phyloP scores from a whole-genome alignment of 2,329 filamentous ascomycete genomes.

The Escovopsis sp. region DNA sequence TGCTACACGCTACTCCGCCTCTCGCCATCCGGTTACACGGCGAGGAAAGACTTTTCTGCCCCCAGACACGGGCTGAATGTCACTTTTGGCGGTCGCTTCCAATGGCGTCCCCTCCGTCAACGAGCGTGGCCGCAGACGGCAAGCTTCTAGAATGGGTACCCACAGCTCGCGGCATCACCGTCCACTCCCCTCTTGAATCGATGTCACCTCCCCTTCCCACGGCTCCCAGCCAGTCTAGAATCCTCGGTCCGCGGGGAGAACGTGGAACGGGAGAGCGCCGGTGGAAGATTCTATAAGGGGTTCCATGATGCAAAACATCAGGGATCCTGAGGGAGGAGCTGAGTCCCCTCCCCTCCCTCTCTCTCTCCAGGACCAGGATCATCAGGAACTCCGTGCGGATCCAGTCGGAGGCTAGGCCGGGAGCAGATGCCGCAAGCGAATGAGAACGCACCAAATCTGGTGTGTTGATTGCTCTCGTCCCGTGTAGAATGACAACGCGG shows the following conservation, averaged over 20 bases:
- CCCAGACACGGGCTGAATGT: background rate
- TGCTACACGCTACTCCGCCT: no score
- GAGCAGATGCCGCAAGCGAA: conserved; percentile 7
- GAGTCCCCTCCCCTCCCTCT: background rate
- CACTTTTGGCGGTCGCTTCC: background rate
- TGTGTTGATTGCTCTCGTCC: conserved; percentile 12
- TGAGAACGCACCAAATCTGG: conserved; percentile 8
- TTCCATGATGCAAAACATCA: conserved; percentile 1
- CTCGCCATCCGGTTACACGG: no score
- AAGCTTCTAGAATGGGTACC: conserved; percentile 16
- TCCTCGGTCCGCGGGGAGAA: background rate
- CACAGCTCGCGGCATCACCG: conserved; percentile 15
- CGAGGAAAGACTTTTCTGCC: no score
- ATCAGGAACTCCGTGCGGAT: background rate
- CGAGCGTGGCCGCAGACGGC: conserved; percentile 11
- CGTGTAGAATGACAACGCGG: conserved; percentile 1
- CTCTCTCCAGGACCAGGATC: background rate
- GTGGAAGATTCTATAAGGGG: conserved; percentile 2
- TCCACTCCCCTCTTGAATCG: conserved; percentile 10
- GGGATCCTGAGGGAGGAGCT: background rate
- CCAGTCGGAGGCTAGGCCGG: conserved; percentile 2
- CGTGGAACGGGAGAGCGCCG: background rate
- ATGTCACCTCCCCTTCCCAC: background rate
- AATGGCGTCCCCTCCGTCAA: background rate
- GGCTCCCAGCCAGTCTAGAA: background rate